Conservation (phyloP, 208 protist genomes). For the Trypanosoma grayi region DNA sequence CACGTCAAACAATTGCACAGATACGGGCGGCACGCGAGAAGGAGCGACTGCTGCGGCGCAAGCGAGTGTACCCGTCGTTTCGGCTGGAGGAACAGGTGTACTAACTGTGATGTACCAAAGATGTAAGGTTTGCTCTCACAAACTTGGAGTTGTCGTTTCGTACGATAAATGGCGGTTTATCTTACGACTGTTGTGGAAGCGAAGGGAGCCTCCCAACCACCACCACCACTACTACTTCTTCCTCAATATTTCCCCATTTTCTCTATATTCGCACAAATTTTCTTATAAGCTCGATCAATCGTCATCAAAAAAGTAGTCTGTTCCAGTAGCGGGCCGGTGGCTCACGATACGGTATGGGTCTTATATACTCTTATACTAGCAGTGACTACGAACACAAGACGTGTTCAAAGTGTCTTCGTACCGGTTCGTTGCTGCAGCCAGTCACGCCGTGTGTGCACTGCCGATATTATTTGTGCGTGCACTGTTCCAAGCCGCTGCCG, state of each 20-base stretch:
- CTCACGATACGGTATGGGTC: neutral
- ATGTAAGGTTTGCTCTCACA: conserved; percentile 2
- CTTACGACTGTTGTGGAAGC: too few species aligned
- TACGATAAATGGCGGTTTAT: too few species aligned
- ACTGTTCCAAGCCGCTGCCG: conserved; percentile 12
- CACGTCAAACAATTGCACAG: neutral
- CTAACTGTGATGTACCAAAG: conserved; percentile 11
- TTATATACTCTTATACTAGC: conserved; percentile 1
- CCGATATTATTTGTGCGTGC: conserved; percentile 7
- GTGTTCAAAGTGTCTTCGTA: conserved; percentile 19
- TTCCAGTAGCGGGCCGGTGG: too few species aligned
- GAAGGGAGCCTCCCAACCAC: too few species aligned
- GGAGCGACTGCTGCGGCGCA: conserved; percentile 18
- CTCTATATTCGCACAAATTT: too few species aligned
- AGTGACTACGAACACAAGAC: neutral
- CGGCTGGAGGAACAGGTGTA: conserved; percentile 30
- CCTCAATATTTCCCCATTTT: too few species aligned
- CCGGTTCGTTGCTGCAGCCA: conserved; percentile 2
- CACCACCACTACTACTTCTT: too few species aligned
- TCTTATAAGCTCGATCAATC: too few species aligned
- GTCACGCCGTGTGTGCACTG: conserved; percentile 11
- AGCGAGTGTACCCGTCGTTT: conserved; percentile 18
- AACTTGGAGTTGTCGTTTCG: too few species aligned
- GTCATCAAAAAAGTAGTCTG: too few species aligned
- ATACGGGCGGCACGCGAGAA: neutral